phyloP scores from a whole-genome alignment of 164 flowering plant species.

The Berberis vulgaris region DNA sequence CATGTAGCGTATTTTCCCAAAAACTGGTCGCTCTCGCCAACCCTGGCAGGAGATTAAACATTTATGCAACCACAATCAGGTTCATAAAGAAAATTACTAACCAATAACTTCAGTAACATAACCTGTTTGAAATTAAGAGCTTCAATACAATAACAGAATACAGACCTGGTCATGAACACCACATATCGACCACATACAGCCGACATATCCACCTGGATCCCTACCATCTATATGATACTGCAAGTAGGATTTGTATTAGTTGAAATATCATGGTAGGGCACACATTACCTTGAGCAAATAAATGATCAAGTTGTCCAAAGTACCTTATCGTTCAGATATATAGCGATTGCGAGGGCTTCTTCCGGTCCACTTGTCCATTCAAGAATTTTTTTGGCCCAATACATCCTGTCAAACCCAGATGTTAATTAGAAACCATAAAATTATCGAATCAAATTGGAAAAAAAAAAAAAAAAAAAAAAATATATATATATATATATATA shows the following conservation, averaged over 20 bases:
- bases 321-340: constrained; percentile 90
- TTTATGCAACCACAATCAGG: neutral
- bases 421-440: neutral
- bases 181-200: constrained; percentile 99
- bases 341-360: constrained; percentile 77
- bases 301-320: too few species aligned
- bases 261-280: neutral
- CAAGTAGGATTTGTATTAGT: constrained; percentile 6
- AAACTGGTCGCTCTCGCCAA: constrained; percentile 79
- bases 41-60: constrained; percentile 41
- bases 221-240: constrained; percentile 96
- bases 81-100: too few species aligned
- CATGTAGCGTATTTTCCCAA: constrained; percentile 92
- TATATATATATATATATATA: too few species aligned
- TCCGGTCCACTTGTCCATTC: constrained; percentile 95
- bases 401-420: constrained; percentile 54
- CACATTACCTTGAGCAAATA: too few species aligned
- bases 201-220: constrained; percentile 93
- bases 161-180: constrained; percentile 95
- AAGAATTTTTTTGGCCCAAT: constrained; percentile 98
- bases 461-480: too few species aligned
- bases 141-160: neutral
- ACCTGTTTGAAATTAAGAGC: neutral
- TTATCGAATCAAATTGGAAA: neutral
- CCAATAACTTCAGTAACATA: too few species aligned